Evolutionary conservation across 257 asterid species (phyloP).

Genomic region (Verbascum thapsus): DNA sequence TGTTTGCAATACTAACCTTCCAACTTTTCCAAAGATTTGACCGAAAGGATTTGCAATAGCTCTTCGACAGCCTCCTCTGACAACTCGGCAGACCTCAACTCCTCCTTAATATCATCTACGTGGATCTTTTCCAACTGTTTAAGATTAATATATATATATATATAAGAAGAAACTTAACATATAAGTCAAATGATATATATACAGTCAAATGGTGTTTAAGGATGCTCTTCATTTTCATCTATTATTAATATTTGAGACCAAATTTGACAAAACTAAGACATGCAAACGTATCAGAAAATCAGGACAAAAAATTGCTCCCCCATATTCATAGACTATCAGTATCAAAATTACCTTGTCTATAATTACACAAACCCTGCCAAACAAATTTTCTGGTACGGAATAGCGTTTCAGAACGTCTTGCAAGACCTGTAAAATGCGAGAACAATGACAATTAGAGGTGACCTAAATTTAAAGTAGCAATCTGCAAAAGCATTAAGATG

Average conservation of each 20-base stretch:
- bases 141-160: constrained; percentile 23
- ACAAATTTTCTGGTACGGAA: constrained; percentile 71
- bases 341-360: constrained; percentile 83
- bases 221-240: neutral
- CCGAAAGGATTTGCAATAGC: constrained; percentile 74
- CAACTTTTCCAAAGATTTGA: constrained; percentile 77
- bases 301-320: neutral
- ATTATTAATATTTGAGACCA: neutral
- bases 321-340: constrained; percentile 15
- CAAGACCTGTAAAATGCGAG: constrained; percentile 64
- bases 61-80: constrained; percentile 89
- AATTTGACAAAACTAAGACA: constrained; percentile 15
- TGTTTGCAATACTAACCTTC: constrained; percentile 57
- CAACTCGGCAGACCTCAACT: constrained; percentile 71
- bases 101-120: constrained; percentile 80
- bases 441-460: constrained; percentile 15
- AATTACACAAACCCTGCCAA: constrained; percentile 84
- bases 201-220: too few relatives aligned
- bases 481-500: neutral
- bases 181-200: too few relatives aligned
- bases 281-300: constrained; percentile 16
- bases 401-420: constrained; percentile 86
- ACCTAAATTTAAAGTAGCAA: constrained; percentile 1
- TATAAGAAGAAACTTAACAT: neutral
- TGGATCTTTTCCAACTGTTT: constrained; percentile 92